Percentiles rank a stretch among this genome's conserved stretches.
Evolutionary conservation across 805 yeast species (phyloP).

Genomic region (Diddensiella transvaalensis): DNA sequence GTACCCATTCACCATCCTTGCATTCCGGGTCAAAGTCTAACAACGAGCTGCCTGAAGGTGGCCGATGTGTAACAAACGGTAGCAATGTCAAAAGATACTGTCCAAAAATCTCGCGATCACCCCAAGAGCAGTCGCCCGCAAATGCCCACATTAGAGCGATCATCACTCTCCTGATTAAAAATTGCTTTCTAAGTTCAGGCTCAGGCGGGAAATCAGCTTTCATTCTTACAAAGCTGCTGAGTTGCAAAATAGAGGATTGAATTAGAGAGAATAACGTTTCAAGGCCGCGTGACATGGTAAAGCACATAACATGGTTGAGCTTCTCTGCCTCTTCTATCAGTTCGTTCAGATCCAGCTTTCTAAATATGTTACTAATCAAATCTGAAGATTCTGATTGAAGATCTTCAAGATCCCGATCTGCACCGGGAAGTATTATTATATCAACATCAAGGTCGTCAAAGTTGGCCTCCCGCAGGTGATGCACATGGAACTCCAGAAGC

Average conservation of each 20-base stretch:
- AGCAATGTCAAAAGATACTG: slow-evolving; percentile 25
- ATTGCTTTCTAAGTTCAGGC: slow-evolving; percentile 29
- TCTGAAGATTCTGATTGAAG: slow-evolving; percentile 22
- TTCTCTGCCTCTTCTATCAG: slow-evolving; percentile 30
- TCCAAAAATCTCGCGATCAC: slow-evolving; percentile 41
- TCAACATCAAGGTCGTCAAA: slow-evolving; percentile 25
- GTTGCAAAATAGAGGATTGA: slow-evolving; percentile 34
- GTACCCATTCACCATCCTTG: slow-evolving; percentile 46
- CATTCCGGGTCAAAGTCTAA: slow-evolving; percentile 44
- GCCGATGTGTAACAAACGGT: slow-evolving; percentile 22
- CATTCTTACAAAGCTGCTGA: slow-evolving; percentile 25
- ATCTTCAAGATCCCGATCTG: slow-evolving; percentile 1
- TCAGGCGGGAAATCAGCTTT: slow-evolving; percentile 26
- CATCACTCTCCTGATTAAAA: slow-evolving; percentile 23
- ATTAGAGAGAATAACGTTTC: slow-evolving; percentile 42
- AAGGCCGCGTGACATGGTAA: slow-evolving; percentile 37
- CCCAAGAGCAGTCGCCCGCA: slow-evolving; percentile 50
- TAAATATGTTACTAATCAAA: slow-evolving; percentile 3
- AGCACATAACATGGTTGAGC: slow-evolving; percentile 52
- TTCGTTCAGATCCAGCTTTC: slow-evolving; percentile 17
- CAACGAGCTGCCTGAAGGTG: slow-evolving; percentile 23
- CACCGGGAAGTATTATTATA: not conserved
- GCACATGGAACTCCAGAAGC: slow-evolving; percentile 26
- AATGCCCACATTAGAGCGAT: slow-evolving; percentile 57
- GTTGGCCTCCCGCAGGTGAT: slow-evolving; percentile 9